Percentiles rank a stretch among this genome's conserved stretches.
These are phyloP conservation scores for Domatiomyces globalis DNA, from an alignment of 2,329 filamentous ascomycete genomes.

Conservation along the genomic window DNA sequence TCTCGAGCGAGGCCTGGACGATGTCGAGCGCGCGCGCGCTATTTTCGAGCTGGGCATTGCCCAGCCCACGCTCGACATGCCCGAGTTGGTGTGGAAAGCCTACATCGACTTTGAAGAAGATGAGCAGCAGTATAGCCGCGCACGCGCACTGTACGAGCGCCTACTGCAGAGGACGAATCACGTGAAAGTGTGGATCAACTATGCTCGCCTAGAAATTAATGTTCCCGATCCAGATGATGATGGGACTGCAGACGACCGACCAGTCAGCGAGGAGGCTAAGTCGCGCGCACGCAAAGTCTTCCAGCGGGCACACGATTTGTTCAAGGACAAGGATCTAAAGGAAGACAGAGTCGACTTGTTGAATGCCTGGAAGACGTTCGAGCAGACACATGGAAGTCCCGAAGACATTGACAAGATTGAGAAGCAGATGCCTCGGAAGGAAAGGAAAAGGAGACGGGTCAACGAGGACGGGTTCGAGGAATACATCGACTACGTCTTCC, in stretches of 20 bases:
- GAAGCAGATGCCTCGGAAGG: slow-evolving; percentile 82
- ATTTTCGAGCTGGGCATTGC: slow-evolving; percentile 84
- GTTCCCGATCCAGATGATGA: slow-evolving; percentile 61
- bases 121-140: slow-evolving; percentile 76
- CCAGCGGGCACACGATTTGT: slow-evolving; percentile 65
- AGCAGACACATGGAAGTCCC: slow-evolving; percentile 63
- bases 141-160: slow-evolving; percentile 72
- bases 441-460: slow-evolving; percentile 74
- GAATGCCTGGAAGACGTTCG: slow-evolving; percentile 84
- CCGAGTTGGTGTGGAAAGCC: slow-evolving; percentile 90
- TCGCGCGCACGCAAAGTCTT: slow-evolving; percentile 69
- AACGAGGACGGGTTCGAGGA: slow-evolving; percentile 93
- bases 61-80: slow-evolving; percentile 84
- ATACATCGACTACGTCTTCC: slow-evolving; percentile 95
- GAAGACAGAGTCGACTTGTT: slow-evolving; percentile 86
- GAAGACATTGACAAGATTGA: slow-evolving; percentile 71
- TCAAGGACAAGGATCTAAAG: slow-evolving; percentile 82
- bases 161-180: slow-evolving; percentile 91
- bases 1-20: slow-evolving; percentile 79
- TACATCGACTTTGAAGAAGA: slow-evolving; percentile 99
- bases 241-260: slow-evolving; percentile 42
- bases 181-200: slow-evolving; percentile 98
- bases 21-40: slow-evolving; percentile 70
- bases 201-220: slow-evolving; percentile 96
- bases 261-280: slow-evolving; percentile 72